These are phyloP conservation scores for Stereum hirsutum DNA, from an alignment of 1,284 basidiomycete genomes.

Conservation along the genomic window DNA sequence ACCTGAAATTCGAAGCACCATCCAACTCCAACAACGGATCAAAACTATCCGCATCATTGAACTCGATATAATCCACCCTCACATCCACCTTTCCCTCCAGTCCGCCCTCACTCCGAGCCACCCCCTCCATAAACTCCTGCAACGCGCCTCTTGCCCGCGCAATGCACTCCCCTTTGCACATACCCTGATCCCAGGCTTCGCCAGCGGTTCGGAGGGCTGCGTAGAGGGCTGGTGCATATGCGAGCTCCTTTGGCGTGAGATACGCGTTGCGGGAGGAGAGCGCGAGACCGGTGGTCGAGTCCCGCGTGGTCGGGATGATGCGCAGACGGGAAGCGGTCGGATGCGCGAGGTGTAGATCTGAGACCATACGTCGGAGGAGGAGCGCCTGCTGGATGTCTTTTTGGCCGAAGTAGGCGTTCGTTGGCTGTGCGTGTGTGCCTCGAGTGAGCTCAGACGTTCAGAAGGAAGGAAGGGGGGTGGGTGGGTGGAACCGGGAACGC, in stretches of 20 bases:
- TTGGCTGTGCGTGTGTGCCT: slow-evolving; percentile 47
- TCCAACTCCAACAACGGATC: slow-evolving; percentile 38
- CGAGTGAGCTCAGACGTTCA: neutral
- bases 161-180: slow-evolving; percentile 47
- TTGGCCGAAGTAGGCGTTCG: slow-evolving; percentile 92
- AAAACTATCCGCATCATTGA: slow-evolving; percentile 80
- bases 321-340: slow-evolving; percentile 63
- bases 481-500: neutral
- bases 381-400: slow-evolving; percentile 98
- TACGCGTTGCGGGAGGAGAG: slow-evolving; percentile 91
- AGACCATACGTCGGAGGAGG: slow-evolving; percentile 75
- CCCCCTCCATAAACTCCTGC: slow-evolving; percentile 21
- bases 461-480: no score
- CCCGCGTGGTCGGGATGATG: slow-evolving; percentile 80
- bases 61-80: slow-evolving; percentile 78
- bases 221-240: slow-evolving; percentile 65
- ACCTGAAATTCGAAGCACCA: slow-evolving; percentile 3
- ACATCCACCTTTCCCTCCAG: slow-evolving; percentile 33
- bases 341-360: slow-evolving; percentile 75
- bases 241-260: slow-evolving; percentile 56
- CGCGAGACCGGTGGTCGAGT: slow-evolving; percentile 59
- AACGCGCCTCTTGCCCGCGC: slow-evolving; percentile 26
- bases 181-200: slow-evolving; percentile 39
- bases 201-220: slow-evolving; percentile 57
- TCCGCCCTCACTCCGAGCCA: neutral